A percentile compares a stretch with the other conserved stretches of the same genome.
Conservation (phyloP, 768 basidiomycete species). For the Lactarius psammicola region DNA sequence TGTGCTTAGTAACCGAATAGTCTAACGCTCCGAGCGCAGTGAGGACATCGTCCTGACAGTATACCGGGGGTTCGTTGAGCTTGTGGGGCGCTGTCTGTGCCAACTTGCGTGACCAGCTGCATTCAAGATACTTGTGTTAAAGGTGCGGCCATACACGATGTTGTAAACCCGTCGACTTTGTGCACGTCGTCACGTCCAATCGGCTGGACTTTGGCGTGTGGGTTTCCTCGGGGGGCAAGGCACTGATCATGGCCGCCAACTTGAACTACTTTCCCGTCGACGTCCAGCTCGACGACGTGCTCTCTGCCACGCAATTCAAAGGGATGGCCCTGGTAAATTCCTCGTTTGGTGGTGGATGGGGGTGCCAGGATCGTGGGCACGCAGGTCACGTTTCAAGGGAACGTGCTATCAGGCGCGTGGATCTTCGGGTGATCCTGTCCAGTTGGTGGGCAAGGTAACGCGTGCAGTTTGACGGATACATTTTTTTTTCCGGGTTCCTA, state of each 20-base stretch:
- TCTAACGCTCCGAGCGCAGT: too few relatives aligned
- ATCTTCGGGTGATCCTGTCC: slow-evolving; percentile 3
- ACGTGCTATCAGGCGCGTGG: slow-evolving; percentile 15
- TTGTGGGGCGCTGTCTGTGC: too few relatives aligned
- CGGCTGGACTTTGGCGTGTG: slow-evolving; percentile 25
- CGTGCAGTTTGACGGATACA: too few relatives aligned
- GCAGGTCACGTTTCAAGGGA: background rate
- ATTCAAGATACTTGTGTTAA: too few relatives aligned
- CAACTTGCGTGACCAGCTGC: too few relatives aligned
- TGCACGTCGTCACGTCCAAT: slow-evolving; percentile 9
- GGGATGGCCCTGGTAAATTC: background rate
- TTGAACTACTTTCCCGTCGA: slow-evolving; percentile 13
- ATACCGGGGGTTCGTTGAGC: too few relatives aligned
- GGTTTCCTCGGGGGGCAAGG: background rate
- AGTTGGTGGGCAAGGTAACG: background rate
- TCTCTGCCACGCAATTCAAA: background rate
- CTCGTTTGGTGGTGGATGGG: slow-evolving; percentile 7
- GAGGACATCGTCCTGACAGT: too few relatives aligned
- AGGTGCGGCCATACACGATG: too few relatives aligned
- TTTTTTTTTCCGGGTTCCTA: too few relatives aligned
- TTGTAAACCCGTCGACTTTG: slow-evolving; percentile 1
- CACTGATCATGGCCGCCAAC: slow-evolving; percentile 20
- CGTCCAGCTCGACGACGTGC: slow-evolving; percentile 7
- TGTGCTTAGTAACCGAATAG: too few relatives aligned
- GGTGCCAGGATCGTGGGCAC: slow-evolving; percentile 6